Base-by-base conservation (phyloP, 2,329 filamentous ascomycete species). In the Calonectria henricotiae region DNA sequence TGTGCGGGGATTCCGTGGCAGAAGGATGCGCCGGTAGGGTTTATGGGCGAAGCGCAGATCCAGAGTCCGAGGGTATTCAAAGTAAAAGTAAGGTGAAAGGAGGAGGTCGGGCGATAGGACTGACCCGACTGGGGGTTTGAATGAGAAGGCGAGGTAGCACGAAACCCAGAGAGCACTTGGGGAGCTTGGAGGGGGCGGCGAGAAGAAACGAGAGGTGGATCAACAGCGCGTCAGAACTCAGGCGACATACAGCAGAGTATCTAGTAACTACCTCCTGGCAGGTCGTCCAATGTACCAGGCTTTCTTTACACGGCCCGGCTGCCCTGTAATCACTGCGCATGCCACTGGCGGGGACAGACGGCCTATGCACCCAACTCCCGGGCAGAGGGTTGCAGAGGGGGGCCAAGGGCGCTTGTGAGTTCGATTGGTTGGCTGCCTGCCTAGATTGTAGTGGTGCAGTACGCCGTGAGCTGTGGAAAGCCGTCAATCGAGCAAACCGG, bases 121-220 rank as follows among this genome's bases (percentile, higher is more conserved):
- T 46, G 43, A n/a, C 43, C 43, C 43, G 20, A 20, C 64, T 35
- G 51, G 64, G 62, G 49, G n/a, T 55, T 71, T 71, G 63, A 43
- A 72, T 62, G 65, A 69, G 60, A 66, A 74, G 70, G 67, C 68
- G 71, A 66, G 73, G 70, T 70, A 71, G 76, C 55, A 67, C 71
- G 63, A 35, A 65, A 76, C 69, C 65, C 62, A 70, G 27, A 30
- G 68, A 76, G 72, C 72, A 70, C 74, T 11, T 62, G 68, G 47
- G 67, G 47, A 68, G 76, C 27, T 30, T 49, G 32, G 51, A 55
- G 55, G 39, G 47, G 54, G 69, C 62, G 72, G 11, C 44, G 32
- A 39, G 32, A 60, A 68, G 71, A 71, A 70, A 68, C 69, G 69
- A 74, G 71, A 67, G 74, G 76, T 78, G 76, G 76, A 67, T 76